phyloP scores from a whole-genome alignment of 805 yeast genomes.

The Schizosaccharomyces japonicus region DNA sequence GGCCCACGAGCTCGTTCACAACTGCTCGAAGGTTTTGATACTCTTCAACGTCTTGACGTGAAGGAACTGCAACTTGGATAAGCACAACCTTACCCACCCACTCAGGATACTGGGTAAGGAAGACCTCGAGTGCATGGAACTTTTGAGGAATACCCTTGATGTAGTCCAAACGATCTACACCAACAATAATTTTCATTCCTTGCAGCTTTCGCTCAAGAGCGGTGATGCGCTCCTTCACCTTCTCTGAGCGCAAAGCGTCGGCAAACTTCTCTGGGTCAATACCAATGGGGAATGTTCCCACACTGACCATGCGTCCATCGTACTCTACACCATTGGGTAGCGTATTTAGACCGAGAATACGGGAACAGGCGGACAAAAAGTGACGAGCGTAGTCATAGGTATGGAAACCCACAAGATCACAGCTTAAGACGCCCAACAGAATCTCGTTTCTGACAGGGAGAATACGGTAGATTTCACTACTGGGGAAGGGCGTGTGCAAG shows the following conservation, averaged over 20 bases:
- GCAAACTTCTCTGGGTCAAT: slow-evolving; percentile 82
- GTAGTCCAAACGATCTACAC: slow-evolving; percentile 88
- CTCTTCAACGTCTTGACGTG: slow-evolving; percentile 94
- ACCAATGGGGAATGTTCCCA: slow-evolving; percentile 98
- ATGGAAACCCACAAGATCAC: slow-evolving; percentile 91
- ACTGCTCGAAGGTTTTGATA: slow-evolving; percentile 81
- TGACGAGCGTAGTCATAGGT: slow-evolving; percentile 98
- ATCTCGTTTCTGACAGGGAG: slow-evolving; percentile 88
- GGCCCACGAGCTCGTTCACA: slow-evolving; percentile 86
- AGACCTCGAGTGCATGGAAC: slow-evolving; percentile 84
- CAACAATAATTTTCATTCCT: slow-evolving; percentile 71
- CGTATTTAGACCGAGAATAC: slow-evolving; percentile 60
- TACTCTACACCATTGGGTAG: slow-evolving; percentile 76
- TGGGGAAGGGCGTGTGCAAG: slow-evolving; percentile 93
- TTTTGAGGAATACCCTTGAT: slow-evolving; percentile 97
- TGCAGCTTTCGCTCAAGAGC: slow-evolving; percentile 42
- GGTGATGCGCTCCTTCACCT: slow-evolving; percentile 41
- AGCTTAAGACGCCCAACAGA: slow-evolving; percentile 69
- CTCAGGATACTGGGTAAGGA: slow-evolving; percentile 78
- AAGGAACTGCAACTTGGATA: slow-evolving; percentile 92
- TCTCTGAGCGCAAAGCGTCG: slow-evolving; percentile 41
- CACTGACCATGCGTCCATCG: slow-evolving; percentile 49
- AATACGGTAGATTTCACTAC: slow-evolving; percentile 84
- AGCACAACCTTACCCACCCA: slow-evolving; percentile 93
- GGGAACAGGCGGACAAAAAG: slow-evolving; percentile 67